phyloP scores from a whole-genome alignment of 2,329 filamentous ascomycete genomes.

The Fusarium graminum region DNA sequence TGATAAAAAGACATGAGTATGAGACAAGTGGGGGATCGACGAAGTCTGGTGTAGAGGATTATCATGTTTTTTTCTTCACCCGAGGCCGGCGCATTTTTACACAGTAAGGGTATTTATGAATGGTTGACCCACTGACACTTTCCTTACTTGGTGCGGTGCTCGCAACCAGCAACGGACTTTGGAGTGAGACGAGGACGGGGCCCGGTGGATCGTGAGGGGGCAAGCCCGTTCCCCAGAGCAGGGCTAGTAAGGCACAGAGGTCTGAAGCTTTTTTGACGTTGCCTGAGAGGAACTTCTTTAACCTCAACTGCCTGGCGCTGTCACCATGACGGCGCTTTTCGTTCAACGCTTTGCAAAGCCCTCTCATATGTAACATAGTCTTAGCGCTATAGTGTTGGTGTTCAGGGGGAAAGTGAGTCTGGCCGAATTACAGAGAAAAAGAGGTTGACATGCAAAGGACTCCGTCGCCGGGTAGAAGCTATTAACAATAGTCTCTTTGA shows the following conservation, averaged over 20 bases:
- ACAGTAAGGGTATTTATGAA: conserved; percentile 2
- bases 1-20: no score
- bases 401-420: conserved; percentile 12
- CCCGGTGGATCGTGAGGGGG: conserved; percentile 21
- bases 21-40: not conserved
- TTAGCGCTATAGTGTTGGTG: conserved; percentile 8
- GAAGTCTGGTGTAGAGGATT: not conserved
- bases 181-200: conserved; percentile 19
- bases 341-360: conserved; percentile 29
- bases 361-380: conserved; percentile 11
- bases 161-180: conserved; percentile 27
- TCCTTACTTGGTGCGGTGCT: conserved; percentile 11
- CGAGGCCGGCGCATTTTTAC: not conserved
- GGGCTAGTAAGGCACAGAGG: conserved; percentile 29
- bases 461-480: not conserved
- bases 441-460: not conserved
- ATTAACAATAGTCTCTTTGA: not conserved
- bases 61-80: not conserved
- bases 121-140: conserved; percentile 4
- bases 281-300: conserved; percentile 4
- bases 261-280: conserved; percentile 16
- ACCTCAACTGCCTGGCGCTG: conserved; percentile 11
- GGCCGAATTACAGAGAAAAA: conserved; percentile 16
- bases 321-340: conserved; percentile 42
- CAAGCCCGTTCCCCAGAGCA: conserved; percentile 35